Evolutionary conservation across 345 rosid species (phyloP), one percentile per base, ranked within the genome.

Genomic region (Syzygium aqueum): DNA sequence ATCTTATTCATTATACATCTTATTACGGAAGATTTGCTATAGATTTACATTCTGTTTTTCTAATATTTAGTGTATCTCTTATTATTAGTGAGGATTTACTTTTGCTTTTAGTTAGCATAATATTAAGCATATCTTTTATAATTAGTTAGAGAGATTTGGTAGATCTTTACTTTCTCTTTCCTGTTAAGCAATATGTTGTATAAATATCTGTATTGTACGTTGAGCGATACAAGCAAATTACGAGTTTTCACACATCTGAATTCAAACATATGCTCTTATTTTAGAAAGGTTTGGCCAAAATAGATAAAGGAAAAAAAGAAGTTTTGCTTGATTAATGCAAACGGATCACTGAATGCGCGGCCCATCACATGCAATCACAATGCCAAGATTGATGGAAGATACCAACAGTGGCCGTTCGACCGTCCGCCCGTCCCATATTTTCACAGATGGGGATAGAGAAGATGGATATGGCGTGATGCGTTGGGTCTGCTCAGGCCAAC

Each of bases 381-480:
- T 19, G 80, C 21, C 49, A 73, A 33, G 80, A 73, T 73, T 73
- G 80, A 73, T 73, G 49, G 80, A 73, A 73, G 80, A 19, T 73
- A 73, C 49, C 80, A 37, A 73, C 80, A 33, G 27, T 73, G 80
- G 49, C 49, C 27, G 80, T 40, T 23, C 80, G 80, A 17, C 80
- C 49, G 23, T 33, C 49, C 80, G 25, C 2, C 25, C 80, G 25
- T 2, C 46, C 80, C 80, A 37, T 19, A 19, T 25, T 89, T 59
- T 57, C 22, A 50, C 63, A 83, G 77, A 85, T 85, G 61, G 86
- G 67, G 87, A 80, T 84, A 49, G 85, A 17, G 30, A 30, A 53
- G 73, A 65, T 85, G 56, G 63, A 77, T 57, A 57, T 92, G 89
- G 91, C 89, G 91, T 91, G 91, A 91, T 88, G 85, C 88, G 87